Conservation (phyloP, 352 stramenopile genomes). For the Phytophthora pistaciae region DNA sequence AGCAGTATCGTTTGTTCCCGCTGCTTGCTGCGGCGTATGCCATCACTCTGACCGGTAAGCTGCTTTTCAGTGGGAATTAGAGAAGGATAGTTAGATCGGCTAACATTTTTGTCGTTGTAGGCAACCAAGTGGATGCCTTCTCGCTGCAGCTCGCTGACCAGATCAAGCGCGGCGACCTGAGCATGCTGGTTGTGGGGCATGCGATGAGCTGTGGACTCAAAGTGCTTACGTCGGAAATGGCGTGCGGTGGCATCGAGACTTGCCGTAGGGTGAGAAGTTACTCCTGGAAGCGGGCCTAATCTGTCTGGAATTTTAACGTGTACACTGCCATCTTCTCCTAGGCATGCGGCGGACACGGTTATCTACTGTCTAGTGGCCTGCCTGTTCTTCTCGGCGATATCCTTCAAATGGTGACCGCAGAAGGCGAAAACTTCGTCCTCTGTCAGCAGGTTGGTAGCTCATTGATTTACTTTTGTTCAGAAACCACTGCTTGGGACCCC, state of each 20-base stretch:
- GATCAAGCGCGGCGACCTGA: conserved; percentile 49
- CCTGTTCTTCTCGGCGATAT: conserved; percentile 89
- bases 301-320: not conserved
- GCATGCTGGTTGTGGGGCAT: conserved; percentile 58
- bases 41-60: conserved; percentile 75
- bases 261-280: conserved; percentile 46
- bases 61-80: not conserved
- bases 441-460: conserved; percentile 83
- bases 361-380: conserved; percentile 82
- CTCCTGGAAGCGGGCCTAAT: too few species aligned
- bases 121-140: conserved; percentile 66
- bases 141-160: conserved; percentile 47
- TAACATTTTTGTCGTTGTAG: conserved; percentile 26
- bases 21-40: conserved; percentile 93
- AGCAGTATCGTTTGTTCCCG: conserved; percentile 96
- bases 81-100: not conserved
- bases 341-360: conserved; percentile 95
- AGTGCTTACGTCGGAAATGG: conserved; percentile 62
- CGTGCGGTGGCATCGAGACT: conserved; percentile 57
- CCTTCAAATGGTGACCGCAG: conserved; percentile 96
- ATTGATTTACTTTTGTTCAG: not conserved
- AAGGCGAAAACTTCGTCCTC: conserved; percentile 97
- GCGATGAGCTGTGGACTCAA: conserved; percentile 75
- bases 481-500: not conserved
- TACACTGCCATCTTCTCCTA: conserved; percentile 30